A percentile compares a stretch with the other conserved stretches of the same genome.
phyloP scores from a whole-genome alignment of 2,329 filamentous ascomycete genomes.

The Aspergillus thermomutatus region DNA sequence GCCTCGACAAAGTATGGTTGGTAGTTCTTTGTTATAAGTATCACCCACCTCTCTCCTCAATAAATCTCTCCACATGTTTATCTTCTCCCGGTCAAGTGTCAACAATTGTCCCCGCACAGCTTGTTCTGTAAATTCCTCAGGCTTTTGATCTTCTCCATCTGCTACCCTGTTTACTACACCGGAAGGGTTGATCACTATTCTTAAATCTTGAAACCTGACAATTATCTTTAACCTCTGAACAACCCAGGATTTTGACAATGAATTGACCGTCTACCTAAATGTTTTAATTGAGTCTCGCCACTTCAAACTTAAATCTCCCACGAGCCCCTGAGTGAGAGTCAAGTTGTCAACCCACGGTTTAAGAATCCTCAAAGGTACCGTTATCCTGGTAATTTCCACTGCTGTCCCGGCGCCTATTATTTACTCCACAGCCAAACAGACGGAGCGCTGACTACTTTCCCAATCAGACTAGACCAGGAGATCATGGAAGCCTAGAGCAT shows the following conservation, averaged over 20 bases:
- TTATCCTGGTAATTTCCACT: background rate
- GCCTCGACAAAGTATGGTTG: background rate
- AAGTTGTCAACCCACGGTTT: background rate
- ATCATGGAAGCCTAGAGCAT: background rate
- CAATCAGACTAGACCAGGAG: background rate
- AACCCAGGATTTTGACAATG: background rate
- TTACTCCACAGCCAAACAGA: background rate
- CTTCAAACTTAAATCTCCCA: background rate
- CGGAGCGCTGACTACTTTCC: background rate
- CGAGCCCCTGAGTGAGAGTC: too few species aligned
- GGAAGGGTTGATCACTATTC: background rate
- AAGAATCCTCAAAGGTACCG: background rate
- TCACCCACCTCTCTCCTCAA: too few species aligned
- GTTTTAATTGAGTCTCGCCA: background rate
- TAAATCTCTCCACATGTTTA: background rate
- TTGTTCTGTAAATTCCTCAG: background rate
- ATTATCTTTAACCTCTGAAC: background rate
- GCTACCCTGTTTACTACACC: background rate
- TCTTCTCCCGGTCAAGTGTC: background rate
- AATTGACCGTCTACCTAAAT: background rate
- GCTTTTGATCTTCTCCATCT: background rate
- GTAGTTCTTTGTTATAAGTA: background rate
- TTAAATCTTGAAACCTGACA: background rate
- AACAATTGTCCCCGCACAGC: background rate
- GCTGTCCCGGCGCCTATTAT: too few species aligned